These are phyloP conservation scores for Globisporangium cylindrosporum DNA, from an alignment of 352 stramenopile species.

Conservation along the genomic window DNA sequence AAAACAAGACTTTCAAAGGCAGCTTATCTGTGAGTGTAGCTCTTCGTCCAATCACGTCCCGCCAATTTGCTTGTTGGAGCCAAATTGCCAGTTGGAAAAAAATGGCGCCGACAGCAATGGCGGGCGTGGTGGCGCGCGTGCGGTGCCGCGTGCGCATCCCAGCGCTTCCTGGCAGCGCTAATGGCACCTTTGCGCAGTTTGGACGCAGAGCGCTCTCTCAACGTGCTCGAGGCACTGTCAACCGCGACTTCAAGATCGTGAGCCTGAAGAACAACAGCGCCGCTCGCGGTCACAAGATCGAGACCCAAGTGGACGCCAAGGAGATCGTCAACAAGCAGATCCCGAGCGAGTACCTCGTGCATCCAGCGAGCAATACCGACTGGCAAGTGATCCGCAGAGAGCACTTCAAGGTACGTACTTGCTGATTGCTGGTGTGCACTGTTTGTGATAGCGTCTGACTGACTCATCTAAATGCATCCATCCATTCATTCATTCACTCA, in stretches of 20 bases:
- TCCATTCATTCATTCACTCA: background rate
- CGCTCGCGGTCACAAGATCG: conserved; percentile 9
- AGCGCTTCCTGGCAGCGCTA: background rate
- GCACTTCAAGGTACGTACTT: conserved; percentile 35
- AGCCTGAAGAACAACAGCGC: conserved; percentile 9
- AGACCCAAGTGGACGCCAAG: conserved; percentile 8
- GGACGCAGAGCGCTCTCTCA: background rate
- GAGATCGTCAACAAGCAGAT: conserved; percentile 28
- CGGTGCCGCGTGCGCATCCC: background rate
- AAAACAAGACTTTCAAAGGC: background rate
- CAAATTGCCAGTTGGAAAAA: background rate
- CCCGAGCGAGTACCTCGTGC: conserved; percentile 16
- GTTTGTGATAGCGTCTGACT: background rate
- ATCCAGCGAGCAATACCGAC: conserved; percentile 28
- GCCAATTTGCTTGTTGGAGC: background rate
- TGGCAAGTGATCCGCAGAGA: conserved; percentile 56
- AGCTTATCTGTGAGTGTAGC: background rate
- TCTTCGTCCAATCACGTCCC: background rate
- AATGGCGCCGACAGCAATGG: conserved; percentile 3
- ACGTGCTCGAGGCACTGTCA: background rate
- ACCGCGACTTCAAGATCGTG: conserved; percentile 9
- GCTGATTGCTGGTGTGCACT: background rate
- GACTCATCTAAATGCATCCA: background rate
- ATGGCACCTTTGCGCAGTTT: too few species aligned
- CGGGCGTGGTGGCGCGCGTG: background rate